Evolutionary conservation across 2,329 filamentous ascomycete species (phyloP).

Genomic region (Aureobasidium sp.): DNA sequence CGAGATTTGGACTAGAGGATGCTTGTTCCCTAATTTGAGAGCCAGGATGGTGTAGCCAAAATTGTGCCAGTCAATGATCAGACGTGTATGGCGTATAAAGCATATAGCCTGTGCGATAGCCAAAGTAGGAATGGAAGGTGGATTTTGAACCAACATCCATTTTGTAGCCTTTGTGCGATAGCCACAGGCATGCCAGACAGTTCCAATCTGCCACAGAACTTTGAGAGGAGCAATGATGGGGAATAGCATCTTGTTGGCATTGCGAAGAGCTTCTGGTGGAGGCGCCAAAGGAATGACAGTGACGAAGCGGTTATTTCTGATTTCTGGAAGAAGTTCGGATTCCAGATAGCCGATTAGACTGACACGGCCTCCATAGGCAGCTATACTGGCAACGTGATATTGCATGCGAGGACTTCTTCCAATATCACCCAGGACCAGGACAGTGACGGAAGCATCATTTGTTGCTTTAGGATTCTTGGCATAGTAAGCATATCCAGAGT

Average conservation of each 20-base stretch:
- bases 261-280: constrained; percentile 60
- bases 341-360: constrained; percentile 87
- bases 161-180: constrained; percentile 67
- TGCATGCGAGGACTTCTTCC: constrained; percentile 96
- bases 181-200: constrained; percentile 63
- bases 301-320: constrained; percentile 62
- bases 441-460: constrained; percentile 55
- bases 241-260: constrained; percentile 67
- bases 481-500: constrained; percentile 29
- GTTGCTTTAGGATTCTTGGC: constrained; percentile 24
- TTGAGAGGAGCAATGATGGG: constrained; percentile 74
- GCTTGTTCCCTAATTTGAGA: constrained; percentile 53
- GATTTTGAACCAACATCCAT: constrained; percentile 90
- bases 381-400: constrained; percentile 91
- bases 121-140: constrained; percentile 88
- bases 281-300: constrained; percentile 62
- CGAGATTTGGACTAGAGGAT: constrained; percentile 72
- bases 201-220: constrained; percentile 72
- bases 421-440: constrained; percentile 91
- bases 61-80: constrained; percentile 98
- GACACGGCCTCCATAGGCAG: constrained; percentile 70
- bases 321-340: constrained; percentile 71
- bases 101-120: constrained; percentile 66
- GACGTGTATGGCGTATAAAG: constrained; percentile 67
- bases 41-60: constrained; percentile 92